These are phyloP conservation scores for Flueggea neowawraea DNA, from an alignment of 441 rosid genomes.

Conservation along the genomic window DNA sequence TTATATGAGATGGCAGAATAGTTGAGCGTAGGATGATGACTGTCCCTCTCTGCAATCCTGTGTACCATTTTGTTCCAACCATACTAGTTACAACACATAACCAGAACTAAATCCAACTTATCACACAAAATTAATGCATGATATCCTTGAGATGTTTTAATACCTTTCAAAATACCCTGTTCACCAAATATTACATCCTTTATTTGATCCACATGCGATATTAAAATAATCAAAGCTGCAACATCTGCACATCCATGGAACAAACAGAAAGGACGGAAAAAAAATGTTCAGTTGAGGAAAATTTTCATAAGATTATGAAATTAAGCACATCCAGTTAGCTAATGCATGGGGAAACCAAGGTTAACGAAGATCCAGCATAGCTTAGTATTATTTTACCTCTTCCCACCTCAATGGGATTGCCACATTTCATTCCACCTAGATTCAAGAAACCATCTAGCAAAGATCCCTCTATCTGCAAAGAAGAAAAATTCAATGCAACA, in stretches of 20 bases:
- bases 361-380: neutral
- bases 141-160: constrained; percentile 15
- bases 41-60: constrained; percentile 62
- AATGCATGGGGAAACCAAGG: neutral
- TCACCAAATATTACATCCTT: constrained; percentile 53
- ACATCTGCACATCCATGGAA: constrained; percentile 46
- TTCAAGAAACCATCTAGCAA: constrained; percentile 47
- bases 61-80: constrained; percentile 3
- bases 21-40: constrained; percentile 60
- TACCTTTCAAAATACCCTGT: constrained; percentile 66
- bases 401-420: constrained; percentile 50
- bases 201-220: constrained; percentile 64
- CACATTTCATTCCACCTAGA: constrained; percentile 55
- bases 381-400: constrained; percentile 40
- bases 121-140: constrained; percentile 11
- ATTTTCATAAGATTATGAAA: neutral
- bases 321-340: neutral
- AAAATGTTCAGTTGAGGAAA: constrained; percentile 3
- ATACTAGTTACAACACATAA: neutral
- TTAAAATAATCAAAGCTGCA: constrained; percentile 60
- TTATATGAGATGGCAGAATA: constrained; percentile 44
- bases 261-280: constrained; percentile 7
- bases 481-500: constrained; percentile 9
- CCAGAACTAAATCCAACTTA: neutral
- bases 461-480: constrained; percentile 39